Evolutionary conservation across 805 yeast genomes (phyloP).

Genomic region (Vanderwaltozyma tropicalis): DNA sequence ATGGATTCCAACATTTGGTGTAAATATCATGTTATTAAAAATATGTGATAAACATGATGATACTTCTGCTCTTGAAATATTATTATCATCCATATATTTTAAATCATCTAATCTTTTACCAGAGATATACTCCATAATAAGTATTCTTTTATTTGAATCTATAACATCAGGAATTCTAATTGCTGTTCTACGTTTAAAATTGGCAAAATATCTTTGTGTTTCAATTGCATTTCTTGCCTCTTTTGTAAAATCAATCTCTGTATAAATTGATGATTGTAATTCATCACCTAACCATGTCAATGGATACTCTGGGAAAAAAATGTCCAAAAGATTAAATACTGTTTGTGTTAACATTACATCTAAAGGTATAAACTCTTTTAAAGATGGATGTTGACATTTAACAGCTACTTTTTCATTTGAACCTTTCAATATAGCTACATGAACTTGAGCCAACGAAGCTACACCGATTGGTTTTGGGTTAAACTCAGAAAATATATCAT

Average conservation of each 20-base stretch:
- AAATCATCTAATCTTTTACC: constrained; percentile 81
- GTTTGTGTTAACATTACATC: constrained; percentile 71
- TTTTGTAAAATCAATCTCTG: constrained; percentile 79
- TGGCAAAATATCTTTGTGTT: constrained; percentile 57
- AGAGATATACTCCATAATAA: constrained; percentile 77
- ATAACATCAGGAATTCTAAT: constrained; percentile 65
- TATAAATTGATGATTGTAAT: constrained; percentile 71
- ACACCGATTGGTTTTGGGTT: constrained; percentile 77
- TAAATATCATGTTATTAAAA: constrained; percentile 90
- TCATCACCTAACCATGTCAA: constrained; percentile 94
- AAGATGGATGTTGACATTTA: constrained; percentile 85
- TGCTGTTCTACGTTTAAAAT: constrained; percentile 54
- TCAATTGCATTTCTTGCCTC: constrained; percentile 74
- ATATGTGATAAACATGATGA: constrained; percentile 80
- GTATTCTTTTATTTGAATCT: constrained; percentile 55
- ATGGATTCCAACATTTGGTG: constrained; percentile 83
- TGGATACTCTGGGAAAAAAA: constrained; percentile 88
- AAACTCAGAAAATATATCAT: constrained; percentile 58
- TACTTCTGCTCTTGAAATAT: constrained; percentile 67
- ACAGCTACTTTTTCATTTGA: constrained; percentile 77
- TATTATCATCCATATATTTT: constrained; percentile 46
- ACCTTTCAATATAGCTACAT: constrained; percentile 51
- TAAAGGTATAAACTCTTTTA: constrained; percentile 79
- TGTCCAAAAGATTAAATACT: constrained; percentile 64
- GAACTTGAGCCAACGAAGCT: constrained; percentile 95